A percentile compares a stretch with the other conserved stretches of the same genome.
These are phyloP conservation scores for Leavenworthia alabamica DNA, from an alignment of 345 rosid species.

Conservation along the genomic window DNA sequence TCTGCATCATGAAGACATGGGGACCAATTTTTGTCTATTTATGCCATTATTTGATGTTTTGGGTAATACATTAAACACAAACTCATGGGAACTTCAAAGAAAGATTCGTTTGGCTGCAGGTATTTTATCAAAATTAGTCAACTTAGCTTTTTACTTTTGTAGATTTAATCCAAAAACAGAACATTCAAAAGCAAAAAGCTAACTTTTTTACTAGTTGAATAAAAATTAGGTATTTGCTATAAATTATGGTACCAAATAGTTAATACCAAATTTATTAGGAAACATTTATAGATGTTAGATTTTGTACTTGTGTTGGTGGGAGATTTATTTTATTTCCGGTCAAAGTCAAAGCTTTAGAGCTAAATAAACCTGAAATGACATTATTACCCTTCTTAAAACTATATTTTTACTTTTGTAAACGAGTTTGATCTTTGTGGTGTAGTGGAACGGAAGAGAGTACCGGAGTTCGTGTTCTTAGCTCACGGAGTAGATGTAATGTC, in stretches of 20 bases:
- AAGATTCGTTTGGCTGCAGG: slow-evolving; percentile 45
- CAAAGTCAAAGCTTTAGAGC: background rate
- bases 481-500: slow-evolving; percentile 74
- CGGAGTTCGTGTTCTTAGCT: slow-evolving; percentile 94
- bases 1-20: slow-evolving; percentile 72
- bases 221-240: background rate
- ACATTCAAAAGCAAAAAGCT: background rate
- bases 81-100: slow-evolving; percentile 72
- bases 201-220: background rate
- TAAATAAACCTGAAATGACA: background rate
- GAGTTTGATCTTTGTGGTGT: slow-evolving; percentile 10
- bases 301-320: slow-evolving; percentile 3
- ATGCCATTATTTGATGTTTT: slow-evolving; percentile 87
- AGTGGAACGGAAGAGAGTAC: slow-evolving; percentile 45
- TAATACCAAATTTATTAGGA: slow-evolving; percentile 1
- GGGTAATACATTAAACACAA: slow-evolving; percentile 59
- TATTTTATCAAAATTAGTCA: slow-evolving; percentile 4
- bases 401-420: background rate
- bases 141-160: background rate
- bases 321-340: background rate
- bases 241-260: slow-evolving; percentile 15
- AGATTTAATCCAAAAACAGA: background rate
- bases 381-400: background rate
- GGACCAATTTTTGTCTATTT: slow-evolving; percentile 85
- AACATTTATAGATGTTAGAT: background rate